phyloP scores from a whole-genome alignment of 2,329 filamentous ascomycete species.

The Aspergillus fumigatus region DNA sequence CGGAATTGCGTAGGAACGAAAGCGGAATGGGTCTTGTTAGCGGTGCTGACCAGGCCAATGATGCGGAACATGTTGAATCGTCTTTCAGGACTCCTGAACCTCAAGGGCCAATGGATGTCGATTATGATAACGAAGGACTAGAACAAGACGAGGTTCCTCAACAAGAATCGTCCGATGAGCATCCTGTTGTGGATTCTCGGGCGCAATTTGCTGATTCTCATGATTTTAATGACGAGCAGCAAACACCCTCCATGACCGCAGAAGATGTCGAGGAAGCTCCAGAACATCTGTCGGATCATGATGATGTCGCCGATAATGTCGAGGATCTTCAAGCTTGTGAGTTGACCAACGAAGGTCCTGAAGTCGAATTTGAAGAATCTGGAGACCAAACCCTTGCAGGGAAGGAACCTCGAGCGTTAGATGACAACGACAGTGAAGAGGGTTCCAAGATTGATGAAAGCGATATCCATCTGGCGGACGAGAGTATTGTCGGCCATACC shows the following conservation, averaged over 20 bases:
- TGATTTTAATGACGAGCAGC: not conserved
- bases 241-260: not conserved
- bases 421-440: not conserved
- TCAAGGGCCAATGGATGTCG: not conserved
- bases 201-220: not conserved
- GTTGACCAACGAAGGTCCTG: conserved; percentile 10
- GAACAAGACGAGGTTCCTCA: not conserved
- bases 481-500: not conserved
- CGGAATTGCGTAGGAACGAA: not conserved
- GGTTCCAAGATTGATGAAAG: not conserved
- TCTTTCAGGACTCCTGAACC: not conserved
- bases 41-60: not conserved
- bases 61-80: not conserved
- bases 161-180: not conserved
- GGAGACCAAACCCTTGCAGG: not conserved
- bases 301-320: not conserved
- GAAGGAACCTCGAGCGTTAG: not conserved
- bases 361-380: conserved; percentile 11
- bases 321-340: not conserved
- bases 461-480: not conserved
- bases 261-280: not conserved
- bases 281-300: not conserved
- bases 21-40: not conserved
- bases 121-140: not conserved
- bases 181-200: not conserved